phyloP scores from a whole-genome alignment of 2,329 filamentous ascomycete genomes.

The Alternaria tenuissima region DNA sequence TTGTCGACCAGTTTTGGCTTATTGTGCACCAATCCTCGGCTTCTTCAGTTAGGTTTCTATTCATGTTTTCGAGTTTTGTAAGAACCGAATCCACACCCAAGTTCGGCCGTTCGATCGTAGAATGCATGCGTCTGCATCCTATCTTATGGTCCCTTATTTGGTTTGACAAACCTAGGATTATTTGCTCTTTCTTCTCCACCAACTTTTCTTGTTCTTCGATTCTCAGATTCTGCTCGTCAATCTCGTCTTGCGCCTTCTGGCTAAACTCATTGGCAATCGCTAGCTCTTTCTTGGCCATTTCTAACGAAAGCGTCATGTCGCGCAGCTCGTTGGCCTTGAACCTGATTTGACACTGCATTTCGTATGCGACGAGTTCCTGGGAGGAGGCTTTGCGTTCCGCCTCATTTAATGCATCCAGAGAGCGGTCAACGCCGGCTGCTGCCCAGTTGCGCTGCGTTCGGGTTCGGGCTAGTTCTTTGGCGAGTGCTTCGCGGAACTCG shows the following conservation, averaged over 20 bases:
- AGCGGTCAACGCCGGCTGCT: neutral
- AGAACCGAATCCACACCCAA: neutral
- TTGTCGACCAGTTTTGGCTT: neutral
- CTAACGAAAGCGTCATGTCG: conserved; percentile 3
- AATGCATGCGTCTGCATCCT: neutral
- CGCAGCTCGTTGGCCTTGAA: conserved; percentile 10
- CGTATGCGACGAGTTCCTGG: conserved; percentile 1
- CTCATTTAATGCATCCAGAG: neutral
- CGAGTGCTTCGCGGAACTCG: neutral
- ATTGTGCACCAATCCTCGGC: neutral
- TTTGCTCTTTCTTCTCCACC: neutral
- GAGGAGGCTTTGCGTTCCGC: neutral
- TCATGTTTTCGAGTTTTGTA: neutral
- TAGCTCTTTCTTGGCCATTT: neutral
- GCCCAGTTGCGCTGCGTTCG: neutral
- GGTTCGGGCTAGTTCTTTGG: neutral
- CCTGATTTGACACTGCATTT: conserved; percentile 8
- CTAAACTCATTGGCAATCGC: neutral
- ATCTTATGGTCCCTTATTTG: neutral
- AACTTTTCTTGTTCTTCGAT: neutral
- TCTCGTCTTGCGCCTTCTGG: neutral
- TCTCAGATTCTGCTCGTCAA: neutral
- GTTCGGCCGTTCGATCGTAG: neutral
- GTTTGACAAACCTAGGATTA: neutral
- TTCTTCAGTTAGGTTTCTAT: neutral